Base-by-base conservation (phyloP, 306 rosid genomes). In the Sicyos baderoa region DNA sequence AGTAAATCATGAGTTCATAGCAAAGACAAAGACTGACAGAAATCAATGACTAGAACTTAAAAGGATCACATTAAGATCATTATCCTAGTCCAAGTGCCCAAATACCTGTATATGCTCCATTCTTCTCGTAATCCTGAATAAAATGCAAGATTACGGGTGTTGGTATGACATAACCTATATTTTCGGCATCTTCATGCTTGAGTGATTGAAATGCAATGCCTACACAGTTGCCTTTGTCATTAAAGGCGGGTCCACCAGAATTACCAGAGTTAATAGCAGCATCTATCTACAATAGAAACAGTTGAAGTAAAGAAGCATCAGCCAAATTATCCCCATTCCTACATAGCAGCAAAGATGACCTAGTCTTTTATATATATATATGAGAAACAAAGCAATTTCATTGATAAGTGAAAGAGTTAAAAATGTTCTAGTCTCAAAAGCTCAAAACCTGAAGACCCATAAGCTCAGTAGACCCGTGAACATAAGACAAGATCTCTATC, bases 161-260 rank as follows among this genome's bases (percentile, higher is more conserved):
- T 7, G 99, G 99, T 76, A 94, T 94, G 77, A 94, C 97, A 76
- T 94, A 88, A 74, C 97, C 99, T 67, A 90, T 86, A 69, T 94
- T 94, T 81, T 94, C 97, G 17, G 59, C 97, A 70, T 94, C 97
- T 70, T 93, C 96, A 13, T 93, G 91, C 77, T 93, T 93, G 57
- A 94, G 97, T 60, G 97, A 88, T 84, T 94, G 99, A 83, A 94
- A 94, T 79, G 99, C 97, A 73, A 94, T 90, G 74, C 97, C 99
- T 73, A 94, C 97, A 57, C 99, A 94, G 19, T 83, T 90, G 70
- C 99, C 96, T 72, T 83, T 88, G 76, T 87, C 91, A 61, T 85
- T 94, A 68, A 94, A 94, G 12, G 99, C 99, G 76, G 99, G 99
- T 54, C 99, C 99, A 67, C 97, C 97, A 11, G 97, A 94, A 84